Base-by-base conservation (phyloP, 306 rosid genomes). In the Inga leiocalycina region DNA sequence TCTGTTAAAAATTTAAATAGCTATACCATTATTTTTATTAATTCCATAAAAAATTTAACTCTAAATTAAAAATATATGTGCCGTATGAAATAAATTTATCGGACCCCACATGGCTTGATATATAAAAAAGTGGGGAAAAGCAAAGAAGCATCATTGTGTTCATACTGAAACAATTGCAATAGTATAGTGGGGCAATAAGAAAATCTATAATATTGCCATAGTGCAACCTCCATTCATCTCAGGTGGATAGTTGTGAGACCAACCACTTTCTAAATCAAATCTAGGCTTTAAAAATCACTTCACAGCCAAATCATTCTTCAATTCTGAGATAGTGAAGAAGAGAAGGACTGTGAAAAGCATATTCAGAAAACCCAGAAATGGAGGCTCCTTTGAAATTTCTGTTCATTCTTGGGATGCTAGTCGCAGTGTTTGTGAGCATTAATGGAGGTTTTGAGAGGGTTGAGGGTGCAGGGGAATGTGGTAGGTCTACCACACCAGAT, bases 401-500 rank as follows among this genome's bases (percentile, higher is more conserved):
- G 24, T 85, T 84, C 80, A 8, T 91, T 43, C 69, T 86, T 77
- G 91, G 87, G 39, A 75, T 88, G 76, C 59, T 91, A 2, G 84
- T 32, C 1, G 34, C 84, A 3, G 83, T 84, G 13, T 27, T 84
- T 48, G 69, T 82, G 48, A 77, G 90, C 75, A 24, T 35, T 70
- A 32, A 32, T 32, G 79, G 54, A 77, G 69, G 79, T 35, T 10
- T 85, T 45, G 76, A 82, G 67, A 62, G 24, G 35, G 87, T 76
- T 43, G 85, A 88, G 57, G 85, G 88, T 81, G 90, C 87, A 46
- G 86, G 93, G 34, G 89, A 90, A 34, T 89, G 93, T 85, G 96
- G 96, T 0, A 92, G 75, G n/a, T 17, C 62, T 17, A 85, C 85
- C 3, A 82, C 82, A 14, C 95, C 92, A 73, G 93, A 90, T n/a